These are phyloP conservation scores for Allantophomopsis cytisporea DNA, from an alignment of 2,329 filamentous ascomycete genomes.

Conservation along the genomic window DNA sequence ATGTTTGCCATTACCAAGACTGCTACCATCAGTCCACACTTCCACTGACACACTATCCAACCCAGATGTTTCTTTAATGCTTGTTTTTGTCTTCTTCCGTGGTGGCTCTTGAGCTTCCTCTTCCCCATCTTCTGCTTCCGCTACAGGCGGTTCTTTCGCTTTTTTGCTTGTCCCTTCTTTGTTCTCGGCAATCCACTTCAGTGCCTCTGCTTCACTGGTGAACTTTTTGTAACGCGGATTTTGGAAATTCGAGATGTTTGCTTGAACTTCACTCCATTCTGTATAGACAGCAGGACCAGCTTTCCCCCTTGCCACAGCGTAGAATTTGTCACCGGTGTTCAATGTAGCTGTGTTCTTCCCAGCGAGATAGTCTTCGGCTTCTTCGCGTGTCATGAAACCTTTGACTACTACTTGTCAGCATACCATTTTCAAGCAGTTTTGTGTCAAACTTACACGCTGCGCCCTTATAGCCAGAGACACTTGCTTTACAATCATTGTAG, in stretches of 20 bases:
- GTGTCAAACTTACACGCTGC: slow-evolving; percentile 46
- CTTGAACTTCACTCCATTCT: slow-evolving; percentile 55
- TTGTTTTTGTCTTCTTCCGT: slow-evolving; percentile 1
- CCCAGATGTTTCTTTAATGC: neutral
- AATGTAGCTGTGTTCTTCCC: slow-evolving; percentile 32
- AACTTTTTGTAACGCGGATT: slow-evolving; percentile 61
- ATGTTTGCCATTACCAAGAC: slow-evolving; percentile 39
- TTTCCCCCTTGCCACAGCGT: slow-evolving; percentile 46
- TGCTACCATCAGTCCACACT: slow-evolving; percentile 52
- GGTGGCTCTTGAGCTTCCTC: neutral
- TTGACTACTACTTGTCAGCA: slow-evolving; percentile 44
- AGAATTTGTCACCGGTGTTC: slow-evolving; percentile 31
- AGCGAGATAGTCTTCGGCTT: slow-evolving; percentile 67
- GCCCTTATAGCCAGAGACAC: slow-evolving; percentile 46
- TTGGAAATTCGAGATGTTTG: slow-evolving; percentile 62
- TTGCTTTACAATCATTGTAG: slow-evolving; percentile 46
- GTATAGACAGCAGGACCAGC: slow-evolving; percentile 41
- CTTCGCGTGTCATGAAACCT: slow-evolving; percentile 58
- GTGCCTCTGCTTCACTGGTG: slow-evolving; percentile 54
- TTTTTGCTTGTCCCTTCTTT: slow-evolving; percentile 18
- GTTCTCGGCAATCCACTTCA: slow-evolving; percentile 48
- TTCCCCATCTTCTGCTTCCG: neutral
- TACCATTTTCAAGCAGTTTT: slow-evolving; percentile 5
- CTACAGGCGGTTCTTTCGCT: slow-evolving; percentile 4
- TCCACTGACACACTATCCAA: slow-evolving; percentile 16